Evolutionary conservation across 2,329 filamentous ascomycete genomes (phyloP).

Genomic region (Kalmusia sp.): DNA sequence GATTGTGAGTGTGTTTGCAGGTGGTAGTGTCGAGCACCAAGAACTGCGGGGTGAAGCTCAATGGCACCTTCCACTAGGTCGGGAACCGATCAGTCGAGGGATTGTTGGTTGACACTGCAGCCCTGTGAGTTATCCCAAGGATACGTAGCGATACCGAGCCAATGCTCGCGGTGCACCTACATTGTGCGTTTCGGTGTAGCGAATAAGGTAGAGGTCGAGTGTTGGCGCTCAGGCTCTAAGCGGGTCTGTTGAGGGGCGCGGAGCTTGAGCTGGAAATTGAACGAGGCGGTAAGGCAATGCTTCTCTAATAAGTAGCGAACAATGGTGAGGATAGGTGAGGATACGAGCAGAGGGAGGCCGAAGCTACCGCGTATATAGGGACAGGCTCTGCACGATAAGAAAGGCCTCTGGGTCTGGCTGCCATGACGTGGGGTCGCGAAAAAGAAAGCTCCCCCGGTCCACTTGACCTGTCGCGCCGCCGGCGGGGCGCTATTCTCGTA

Average conservation of each 20-base stretch:
- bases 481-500: conserved; percentile 2
- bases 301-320: too few species aligned
- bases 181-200: neutral
- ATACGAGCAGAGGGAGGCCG: neutral
- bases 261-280: neutral
- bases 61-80: too few species aligned
- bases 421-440: conserved; percentile 10
- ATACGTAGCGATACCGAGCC: neutral
- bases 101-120: conserved; percentile 4
- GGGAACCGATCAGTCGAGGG: conserved; percentile 2
- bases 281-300: neutral
- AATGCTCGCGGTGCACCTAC: neutral
- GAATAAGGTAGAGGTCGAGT: neutral
- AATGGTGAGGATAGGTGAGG: conserved; percentile 5
- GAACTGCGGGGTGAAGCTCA: conserved; percentile 6
- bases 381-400: conserved; percentile 6
- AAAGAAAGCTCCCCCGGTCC: conserved; percentile 11
- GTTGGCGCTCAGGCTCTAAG: conserved; percentile 1
- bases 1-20: neutral
- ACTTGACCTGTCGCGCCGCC: neutral
- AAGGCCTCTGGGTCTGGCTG: neutral
- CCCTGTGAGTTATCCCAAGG: neutral
- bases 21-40: neutral
- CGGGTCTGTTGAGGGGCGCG: conserved; percentile 4
- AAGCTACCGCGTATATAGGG: neutral